Evolutionary conservation across 2,329 filamentous ascomycete genomes (phyloP), one percentile per base, ranked within the genome.

Genomic region (Teratosphaeria destructans): DNA sequence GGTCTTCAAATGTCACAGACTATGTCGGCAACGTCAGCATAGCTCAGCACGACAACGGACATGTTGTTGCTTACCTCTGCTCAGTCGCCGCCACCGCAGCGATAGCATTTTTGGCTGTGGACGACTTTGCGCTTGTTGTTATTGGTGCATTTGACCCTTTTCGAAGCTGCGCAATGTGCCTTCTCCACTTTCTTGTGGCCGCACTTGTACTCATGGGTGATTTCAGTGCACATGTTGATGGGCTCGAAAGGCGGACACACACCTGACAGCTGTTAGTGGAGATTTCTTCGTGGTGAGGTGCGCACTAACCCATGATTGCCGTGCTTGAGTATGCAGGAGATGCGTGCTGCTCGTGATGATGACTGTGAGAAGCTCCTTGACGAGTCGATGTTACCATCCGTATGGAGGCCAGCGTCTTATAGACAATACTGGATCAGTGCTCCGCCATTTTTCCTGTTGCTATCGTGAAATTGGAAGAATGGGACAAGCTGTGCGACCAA

Each of bases 31-130:
- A 26, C 6, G n/a, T 49, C 19, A 49, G 43, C 43, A 19, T 8
- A 49, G 19, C 19, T n/a, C n/a, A n/a, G 11, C 8, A 10, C 4
- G 43, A 10, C n/a, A 19, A 11, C 7, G 29, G 43, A 8, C n/a
- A 19, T n/a, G n/a, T n/a, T 8, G n/a, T 8, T 49, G 35, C 57
- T 49, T 32, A 54, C 55, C 29, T 35, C n/a, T 32, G 29, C 29
- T 26, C 54, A 57, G 16, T 34, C 52, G n/a, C 73, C 77, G 64
- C 74, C 73, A 62, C 76, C 75, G 65, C 77, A 79, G 52, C 67
- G 67, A 62, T 75, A 73, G 63, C 78, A 80, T 64, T 77, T 78
- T 62, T 77, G 75, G 57, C 77, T 76, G 67, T 79, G 77, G 65
- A 75, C 76, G 69, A 79, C 72, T 19, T 67, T 72, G 64, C 76